Percentiles rank a stretch among this genome's conserved stretches.
Evolutionary conservation across 495 filamentous ascomycete species (phyloP).

Genomic region (Podospora bellae-mahoneyi): DNA sequence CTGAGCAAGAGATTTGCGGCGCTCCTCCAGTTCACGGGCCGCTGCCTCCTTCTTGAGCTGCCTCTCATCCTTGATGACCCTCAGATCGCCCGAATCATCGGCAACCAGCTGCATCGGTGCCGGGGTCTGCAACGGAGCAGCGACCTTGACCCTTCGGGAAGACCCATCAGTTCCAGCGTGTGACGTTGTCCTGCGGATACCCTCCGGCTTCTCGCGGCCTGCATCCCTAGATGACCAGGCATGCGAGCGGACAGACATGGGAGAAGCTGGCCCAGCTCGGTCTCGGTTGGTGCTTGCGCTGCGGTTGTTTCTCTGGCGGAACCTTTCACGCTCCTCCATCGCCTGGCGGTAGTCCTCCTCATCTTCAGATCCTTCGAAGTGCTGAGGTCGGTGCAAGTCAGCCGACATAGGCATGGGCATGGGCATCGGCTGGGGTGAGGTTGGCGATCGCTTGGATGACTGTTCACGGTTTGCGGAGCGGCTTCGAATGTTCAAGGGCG

Average conservation of each 20-base stretch:
- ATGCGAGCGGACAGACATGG: slow-evolving; percentile 21
- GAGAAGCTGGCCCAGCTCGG: slow-evolving; percentile 23
- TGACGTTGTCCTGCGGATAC: slow-evolving; percentile 40
- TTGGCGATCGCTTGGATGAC: slow-evolving; percentile 67
- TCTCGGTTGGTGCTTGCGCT: slow-evolving; percentile 50
- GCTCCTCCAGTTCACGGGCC: slow-evolving; percentile 81
- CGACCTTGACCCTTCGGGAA: slow-evolving; percentile 17
- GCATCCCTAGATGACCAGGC: slow-evolving; percentile 27
- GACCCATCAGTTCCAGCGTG: slow-evolving; percentile 18
- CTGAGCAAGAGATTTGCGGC: slow-evolving; percentile 74
- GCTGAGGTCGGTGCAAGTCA: slow-evolving; percentile 30
- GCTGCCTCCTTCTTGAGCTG: slow-evolving; percentile 70
- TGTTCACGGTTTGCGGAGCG: slow-evolving; percentile 52
- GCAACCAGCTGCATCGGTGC: slow-evolving; percentile 32
- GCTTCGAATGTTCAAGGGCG: slow-evolving; percentile 53
- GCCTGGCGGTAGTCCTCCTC: slow-evolving; percentile 62
- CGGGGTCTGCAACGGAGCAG: slow-evolving; percentile 29
- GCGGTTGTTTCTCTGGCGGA: slow-evolving; percentile 55
- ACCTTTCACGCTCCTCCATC: slow-evolving; percentile 57
- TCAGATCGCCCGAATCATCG: slow-evolving; percentile 39
- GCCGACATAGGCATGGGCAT: slow-evolving; percentile 60
- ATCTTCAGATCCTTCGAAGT: slow-evolving; percentile 47
- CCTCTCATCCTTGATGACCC: slow-evolving; percentile 49
- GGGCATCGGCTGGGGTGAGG: slow-evolving; percentile 57
- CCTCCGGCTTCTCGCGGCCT: slow-evolving; percentile 51